These are phyloP conservation scores for Phoma sp. DNA, from an alignment of 2,329 filamentous ascomycete species.

Conservation along the genomic window DNA sequence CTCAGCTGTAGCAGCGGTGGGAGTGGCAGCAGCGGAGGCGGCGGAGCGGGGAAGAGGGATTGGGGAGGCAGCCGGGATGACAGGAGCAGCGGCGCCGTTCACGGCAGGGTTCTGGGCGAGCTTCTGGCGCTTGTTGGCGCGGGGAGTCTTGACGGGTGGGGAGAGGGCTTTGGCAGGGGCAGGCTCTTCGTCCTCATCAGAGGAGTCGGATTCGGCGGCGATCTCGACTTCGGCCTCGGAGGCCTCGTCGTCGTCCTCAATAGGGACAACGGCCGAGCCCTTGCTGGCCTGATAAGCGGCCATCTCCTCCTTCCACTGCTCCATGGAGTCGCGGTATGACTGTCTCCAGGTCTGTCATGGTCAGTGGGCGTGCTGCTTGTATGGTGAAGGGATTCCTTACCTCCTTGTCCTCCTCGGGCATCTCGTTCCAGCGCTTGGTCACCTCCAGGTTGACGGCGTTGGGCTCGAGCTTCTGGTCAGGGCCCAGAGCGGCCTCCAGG, in stretches of 20 bases:
- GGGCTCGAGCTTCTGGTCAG: slow-evolving; percentile 77
- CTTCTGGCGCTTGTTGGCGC: slow-evolving; percentile 49
- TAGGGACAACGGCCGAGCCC: slow-evolving; percentile 48
- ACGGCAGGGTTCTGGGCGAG: slow-evolving; percentile 28
- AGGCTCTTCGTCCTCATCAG: slow-evolving; percentile 40
- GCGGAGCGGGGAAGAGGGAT: slow-evolving; percentile 33
- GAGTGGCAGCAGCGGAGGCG: slow-evolving; percentile 21
- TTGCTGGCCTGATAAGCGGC: slow-evolving; percentile 61
- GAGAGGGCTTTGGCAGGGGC: slow-evolving; percentile 45
- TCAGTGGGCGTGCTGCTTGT: neutral
- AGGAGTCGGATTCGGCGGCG: slow-evolving; percentile 51
- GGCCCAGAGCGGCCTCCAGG: slow-evolving; percentile 47
- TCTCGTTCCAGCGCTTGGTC: slow-evolving; percentile 81
- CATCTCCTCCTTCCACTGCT: slow-evolving; percentile 62
- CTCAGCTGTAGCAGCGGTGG: slow-evolving; percentile 19
- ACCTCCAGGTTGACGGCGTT: slow-evolving; percentile 89
- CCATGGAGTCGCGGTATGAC: slow-evolving; percentile 60
- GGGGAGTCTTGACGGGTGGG: slow-evolving; percentile 43
- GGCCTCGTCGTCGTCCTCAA: slow-evolving; percentile 51
- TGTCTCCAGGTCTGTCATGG: slow-evolving; percentile 47
- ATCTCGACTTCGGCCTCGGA: slow-evolving; percentile 44
- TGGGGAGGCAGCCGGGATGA: slow-evolving; percentile 25
- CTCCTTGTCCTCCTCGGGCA: slow-evolving; percentile 75
- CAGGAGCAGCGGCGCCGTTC: slow-evolving; percentile 33
- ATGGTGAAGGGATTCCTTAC: slow-evolving; percentile 48